phyloP scores from a whole-genome alignment of 2,329 filamentous ascomycete genomes.

The Ramularia endophylla region DNA sequence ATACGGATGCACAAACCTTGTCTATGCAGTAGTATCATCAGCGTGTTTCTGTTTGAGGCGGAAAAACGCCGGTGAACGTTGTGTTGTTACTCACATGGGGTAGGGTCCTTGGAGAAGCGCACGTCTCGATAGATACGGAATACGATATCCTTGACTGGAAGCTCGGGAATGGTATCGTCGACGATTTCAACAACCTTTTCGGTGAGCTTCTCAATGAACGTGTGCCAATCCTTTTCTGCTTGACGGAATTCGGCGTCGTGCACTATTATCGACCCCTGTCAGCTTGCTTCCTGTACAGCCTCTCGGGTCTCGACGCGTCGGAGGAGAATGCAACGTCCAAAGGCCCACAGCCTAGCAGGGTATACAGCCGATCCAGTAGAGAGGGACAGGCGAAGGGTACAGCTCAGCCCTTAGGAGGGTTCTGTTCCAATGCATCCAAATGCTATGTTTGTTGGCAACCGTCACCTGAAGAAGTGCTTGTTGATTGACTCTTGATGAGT shows the following conservation, averaged over 20 bases:
- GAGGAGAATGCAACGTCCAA: no score
- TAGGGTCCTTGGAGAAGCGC: slow-evolving; percentile 75
- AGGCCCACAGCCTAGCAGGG: no score
- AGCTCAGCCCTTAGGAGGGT: no score
- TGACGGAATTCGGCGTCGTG: slow-evolving; percentile 74
- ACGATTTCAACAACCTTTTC: slow-evolving; percentile 58
- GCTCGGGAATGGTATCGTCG: slow-evolving; percentile 78
- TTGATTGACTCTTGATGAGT: no score
- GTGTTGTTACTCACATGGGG: slow-evolving; percentile 57
- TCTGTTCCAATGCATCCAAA: no score
- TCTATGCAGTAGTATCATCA: not conserved
- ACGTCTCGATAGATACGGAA: slow-evolving; percentile 86
- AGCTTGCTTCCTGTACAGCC: not conserved
- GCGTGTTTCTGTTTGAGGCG: not conserved
- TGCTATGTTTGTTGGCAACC: no score
- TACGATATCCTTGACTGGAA: slow-evolving; percentile 77
- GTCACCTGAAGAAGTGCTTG: no score
- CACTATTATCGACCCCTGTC: slow-evolving; percentile 42
- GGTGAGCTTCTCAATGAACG: slow-evolving; percentile 68
- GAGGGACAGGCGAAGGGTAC: no score
- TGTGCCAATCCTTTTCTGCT: slow-evolving; percentile 73
- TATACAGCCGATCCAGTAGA: no score
- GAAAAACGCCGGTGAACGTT: not conserved
- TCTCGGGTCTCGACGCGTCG: no score
- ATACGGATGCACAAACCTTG: not conserved